phyloP scores from a whole-genome alignment of 495 filamentous ascomycete species.

The Penicillium nucicola region DNA sequence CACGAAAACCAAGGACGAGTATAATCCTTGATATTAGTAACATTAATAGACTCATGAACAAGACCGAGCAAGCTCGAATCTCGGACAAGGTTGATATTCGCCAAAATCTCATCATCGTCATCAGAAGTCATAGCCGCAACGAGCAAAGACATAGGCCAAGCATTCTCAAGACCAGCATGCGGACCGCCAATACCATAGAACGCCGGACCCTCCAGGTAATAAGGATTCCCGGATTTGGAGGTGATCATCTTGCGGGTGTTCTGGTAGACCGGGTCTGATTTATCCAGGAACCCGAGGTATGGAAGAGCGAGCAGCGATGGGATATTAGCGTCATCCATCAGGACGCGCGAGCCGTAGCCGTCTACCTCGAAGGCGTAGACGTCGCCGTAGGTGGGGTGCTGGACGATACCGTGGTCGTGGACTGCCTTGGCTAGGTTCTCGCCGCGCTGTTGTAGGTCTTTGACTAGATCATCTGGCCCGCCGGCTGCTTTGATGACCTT shows the following conservation, averaged over 20 bases:
- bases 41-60: slow-evolving; percentile 90
- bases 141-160: slow-evolving; percentile 97
- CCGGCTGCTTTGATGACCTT: slow-evolving; percentile 60
- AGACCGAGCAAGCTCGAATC: slow-evolving; percentile 71
- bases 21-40: slow-evolving; percentile 68
- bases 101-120: slow-evolving; percentile 76
- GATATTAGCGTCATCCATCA: slow-evolving; percentile 98
- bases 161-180: slow-evolving; percentile 75
- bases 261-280: slow-evolving; percentile 66
- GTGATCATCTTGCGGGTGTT: slow-evolving; percentile 94
- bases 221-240: slow-evolving; percentile 75
- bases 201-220: slow-evolving; percentile 73
- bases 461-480: slow-evolving; percentile 44
- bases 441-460: slow-evolving; percentile 61
- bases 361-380: slow-evolving; percentile 98
- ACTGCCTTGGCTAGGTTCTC: slow-evolving; percentile 71
- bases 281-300: slow-evolving; percentile 75
- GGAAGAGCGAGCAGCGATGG: slow-evolving; percentile 87
- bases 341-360: slow-evolving; percentile 82
- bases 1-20: slow-evolving; percentile 95
- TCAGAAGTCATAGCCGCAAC: slow-evolving; percentile 89
- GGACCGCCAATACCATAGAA: slow-evolving; percentile 90
- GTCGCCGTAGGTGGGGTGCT: slow-evolving; percentile 74
- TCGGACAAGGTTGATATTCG: slow-evolving; percentile 68
- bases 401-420: slow-evolving; percentile 86